Percentiles rank a stretch among this genome's conserved stretches.
Evolutionary conservation across 495 filamentous ascomycete species (phyloP).

Genomic region (Niebla homalea): DNA sequence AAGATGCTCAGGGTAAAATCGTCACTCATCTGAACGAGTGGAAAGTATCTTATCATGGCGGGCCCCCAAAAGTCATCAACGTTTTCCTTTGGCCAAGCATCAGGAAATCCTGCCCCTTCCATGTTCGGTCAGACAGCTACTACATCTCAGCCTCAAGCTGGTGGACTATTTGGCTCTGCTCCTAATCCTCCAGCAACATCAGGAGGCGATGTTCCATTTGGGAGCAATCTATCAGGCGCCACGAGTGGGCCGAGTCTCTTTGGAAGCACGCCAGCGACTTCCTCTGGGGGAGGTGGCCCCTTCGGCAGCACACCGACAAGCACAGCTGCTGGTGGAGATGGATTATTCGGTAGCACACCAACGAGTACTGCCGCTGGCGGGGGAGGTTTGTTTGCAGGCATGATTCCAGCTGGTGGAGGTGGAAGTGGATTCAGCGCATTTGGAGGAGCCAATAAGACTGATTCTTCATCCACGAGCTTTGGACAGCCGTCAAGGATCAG

Average conservation of each 20-base stretch:
- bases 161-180: conserved; percentile 29
- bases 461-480: conserved; percentile 1
- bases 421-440: background rate
- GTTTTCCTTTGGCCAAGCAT: conserved; percentile 26
- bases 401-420: background rate
- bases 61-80: background rate
- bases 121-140: conserved; percentile 14
- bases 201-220: background rate
- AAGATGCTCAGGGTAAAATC: too few relatives aligned
- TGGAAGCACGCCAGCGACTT: conserved; percentile 2
- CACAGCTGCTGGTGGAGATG: background rate
- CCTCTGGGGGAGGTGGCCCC: conserved; percentile 18
- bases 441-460: conserved; percentile 5
- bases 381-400: background rate
- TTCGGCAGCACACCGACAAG: conserved; percentile 24
- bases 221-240: background rate
- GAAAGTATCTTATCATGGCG: conserved; percentile 8
- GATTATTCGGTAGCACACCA: conserved; percentile 1
- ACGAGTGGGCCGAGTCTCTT: conserved; percentile 8
- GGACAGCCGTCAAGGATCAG: conserved; percentile 7
- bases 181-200: conserved; percentile 13
- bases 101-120: conserved; percentile 20
- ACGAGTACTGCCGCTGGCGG: background rate
- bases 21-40: too few relatives aligned
- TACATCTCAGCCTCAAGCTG: conserved; percentile 1